Conservation (phyloP, 2,329 filamentous ascomycete genomes). For the Colletotrichum sansevieriae region DNA sequence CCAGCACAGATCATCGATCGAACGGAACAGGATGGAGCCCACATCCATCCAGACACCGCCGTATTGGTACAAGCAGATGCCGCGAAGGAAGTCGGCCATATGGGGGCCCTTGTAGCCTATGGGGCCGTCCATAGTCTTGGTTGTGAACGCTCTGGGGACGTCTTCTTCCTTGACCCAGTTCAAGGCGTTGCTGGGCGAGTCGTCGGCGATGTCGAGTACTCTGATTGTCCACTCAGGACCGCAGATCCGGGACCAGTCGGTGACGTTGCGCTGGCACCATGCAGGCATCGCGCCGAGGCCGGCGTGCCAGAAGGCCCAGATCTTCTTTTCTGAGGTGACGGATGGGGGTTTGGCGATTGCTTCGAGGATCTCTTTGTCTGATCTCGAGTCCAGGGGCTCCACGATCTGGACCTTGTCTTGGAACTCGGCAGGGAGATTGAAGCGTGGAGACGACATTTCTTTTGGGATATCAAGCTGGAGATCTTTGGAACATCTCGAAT, state of each 20-base stretch:
- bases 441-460: slow-evolving; percentile 12
- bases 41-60: slow-evolving; percentile 58
- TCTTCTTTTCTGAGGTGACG: slow-evolving; percentile 56
- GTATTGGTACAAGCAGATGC: slow-evolving; percentile 53
- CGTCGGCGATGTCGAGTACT: slow-evolving; percentile 53
- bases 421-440: slow-evolving; percentile 21
- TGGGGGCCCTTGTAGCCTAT: slow-evolving; percentile 52
- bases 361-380: slow-evolving; percentile 49
- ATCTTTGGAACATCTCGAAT: no score
- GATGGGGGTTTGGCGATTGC: slow-evolving; percentile 47
- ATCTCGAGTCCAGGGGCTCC: slow-evolving; percentile 22
- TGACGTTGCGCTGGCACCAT: slow-evolving; percentile 56
- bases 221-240: slow-evolving; percentile 56
- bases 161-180: slow-evolving; percentile 49
- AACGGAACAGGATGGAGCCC: slow-evolving; percentile 53
- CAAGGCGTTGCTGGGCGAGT: slow-evolving; percentile 54
- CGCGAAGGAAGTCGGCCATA: slow-evolving; percentile 57
- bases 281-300: slow-evolving; percentile 51
- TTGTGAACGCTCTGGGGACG: slow-evolving; percentile 42
- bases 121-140: slow-evolving; percentile 56
- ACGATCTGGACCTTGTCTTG: slow-evolving; percentile 16
- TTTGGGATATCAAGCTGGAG: background rate
- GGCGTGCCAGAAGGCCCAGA: slow-evolving; percentile 61
- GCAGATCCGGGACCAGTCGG: slow-evolving; percentile 55
- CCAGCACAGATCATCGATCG: slow-evolving; percentile 56